These are phyloP conservation scores for Bimuria novae-zelandiae DNA, from an alignment of 2,329 filamentous ascomycete species.

Conservation along the genomic window DNA sequence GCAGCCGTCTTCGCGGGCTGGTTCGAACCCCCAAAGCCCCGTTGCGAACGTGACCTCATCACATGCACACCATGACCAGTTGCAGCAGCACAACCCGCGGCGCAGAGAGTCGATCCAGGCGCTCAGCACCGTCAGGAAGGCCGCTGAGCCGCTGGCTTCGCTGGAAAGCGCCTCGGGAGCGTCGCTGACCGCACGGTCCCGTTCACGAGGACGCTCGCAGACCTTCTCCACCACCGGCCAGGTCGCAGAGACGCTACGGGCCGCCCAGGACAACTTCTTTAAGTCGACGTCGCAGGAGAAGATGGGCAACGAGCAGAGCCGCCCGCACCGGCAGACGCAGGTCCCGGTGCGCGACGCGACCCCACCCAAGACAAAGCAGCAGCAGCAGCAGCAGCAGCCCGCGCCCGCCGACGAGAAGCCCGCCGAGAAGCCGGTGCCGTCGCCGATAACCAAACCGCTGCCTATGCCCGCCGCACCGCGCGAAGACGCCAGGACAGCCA, in stretches of 20 bases:
- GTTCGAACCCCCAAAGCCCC: slow-evolving; percentile 33
- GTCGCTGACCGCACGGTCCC: slow-evolving; percentile 32
- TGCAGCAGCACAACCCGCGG: slow-evolving; percentile 29
- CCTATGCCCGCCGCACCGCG: slow-evolving; percentile 41
- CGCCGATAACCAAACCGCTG: slow-evolving; percentile 38
- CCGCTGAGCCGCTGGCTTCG: slow-evolving; percentile 45
- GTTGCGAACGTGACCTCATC: slow-evolving; percentile 23
- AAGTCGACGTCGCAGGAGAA: slow-evolving; percentile 26
- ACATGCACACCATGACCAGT: slow-evolving; percentile 44
- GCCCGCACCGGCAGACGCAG: slow-evolving; percentile 27
- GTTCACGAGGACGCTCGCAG: slow-evolving; percentile 35
- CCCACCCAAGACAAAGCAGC: slow-evolving; percentile 12
- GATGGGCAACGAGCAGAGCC: slow-evolving; percentile 50
- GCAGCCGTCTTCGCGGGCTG: slow-evolving; percentile 25
- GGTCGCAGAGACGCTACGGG: slow-evolving; percentile 36
- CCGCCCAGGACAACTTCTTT: slow-evolving; percentile 36
- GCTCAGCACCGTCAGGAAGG: slow-evolving; percentile 39
- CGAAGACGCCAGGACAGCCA: slow-evolving; percentile 20
- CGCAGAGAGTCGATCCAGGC: slow-evolving; percentile 49
- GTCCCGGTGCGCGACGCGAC: slow-evolving; percentile 14
- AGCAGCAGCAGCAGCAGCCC: no score
- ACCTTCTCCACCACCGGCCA: slow-evolving; percentile 28
- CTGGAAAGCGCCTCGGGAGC: slow-evolving; percentile 40
- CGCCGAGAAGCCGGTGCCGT: slow-evolving; percentile 13
- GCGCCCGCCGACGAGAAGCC: slow-evolving; percentile 14